Conservation (phyloP, 1,284 basidiomycete species). For the Pseudozyma sp. region DNA sequence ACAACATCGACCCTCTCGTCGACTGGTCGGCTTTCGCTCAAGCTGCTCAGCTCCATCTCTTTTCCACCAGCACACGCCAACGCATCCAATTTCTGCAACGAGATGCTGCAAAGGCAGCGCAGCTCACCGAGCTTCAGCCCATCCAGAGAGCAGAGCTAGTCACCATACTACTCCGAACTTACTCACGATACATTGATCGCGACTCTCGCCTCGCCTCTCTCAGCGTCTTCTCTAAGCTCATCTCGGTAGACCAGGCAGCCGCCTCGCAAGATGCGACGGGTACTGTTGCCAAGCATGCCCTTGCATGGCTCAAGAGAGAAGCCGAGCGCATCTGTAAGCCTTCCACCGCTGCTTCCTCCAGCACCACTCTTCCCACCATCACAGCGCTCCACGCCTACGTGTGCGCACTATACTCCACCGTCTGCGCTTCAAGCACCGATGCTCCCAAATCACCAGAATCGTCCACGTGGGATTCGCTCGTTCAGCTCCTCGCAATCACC, state of each 20-base stretch:
- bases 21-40: constrained; percentile 56
- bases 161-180: constrained; percentile 78
- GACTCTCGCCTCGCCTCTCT: constrained; percentile 79
- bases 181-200: constrained; percentile 80
- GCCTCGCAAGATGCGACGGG: constrained; percentile 63
- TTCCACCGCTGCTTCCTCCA: constrained; percentile 26
- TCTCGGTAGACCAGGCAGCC: constrained; percentile 73
- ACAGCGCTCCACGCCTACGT: constrained; percentile 82
- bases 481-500: constrained; percentile 48
- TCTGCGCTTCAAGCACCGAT: constrained; percentile 67
- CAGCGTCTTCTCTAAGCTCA: constrained; percentile 75
- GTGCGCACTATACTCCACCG: constrained; percentile 74
- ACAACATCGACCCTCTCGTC: constrained; percentile 26
- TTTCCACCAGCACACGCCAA: constrained; percentile 41
- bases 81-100: constrained; percentile 48
- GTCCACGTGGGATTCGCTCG: constrained; percentile 38
- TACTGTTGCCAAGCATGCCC: constrained; percentile 77
- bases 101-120: constrained; percentile 36
- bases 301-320: constrained; percentile 79
- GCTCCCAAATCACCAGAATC: constrained; percentile 8
- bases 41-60: constrained; percentile 32
- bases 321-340: constrained; percentile 70
- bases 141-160: constrained; percentile 79
- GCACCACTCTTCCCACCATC: constrained; percentile 70
- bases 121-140: constrained; percentile 71